Conservation (phyloP, 495 filamentous ascomycete genomes). For the Penicillium nucicola region DNA sequence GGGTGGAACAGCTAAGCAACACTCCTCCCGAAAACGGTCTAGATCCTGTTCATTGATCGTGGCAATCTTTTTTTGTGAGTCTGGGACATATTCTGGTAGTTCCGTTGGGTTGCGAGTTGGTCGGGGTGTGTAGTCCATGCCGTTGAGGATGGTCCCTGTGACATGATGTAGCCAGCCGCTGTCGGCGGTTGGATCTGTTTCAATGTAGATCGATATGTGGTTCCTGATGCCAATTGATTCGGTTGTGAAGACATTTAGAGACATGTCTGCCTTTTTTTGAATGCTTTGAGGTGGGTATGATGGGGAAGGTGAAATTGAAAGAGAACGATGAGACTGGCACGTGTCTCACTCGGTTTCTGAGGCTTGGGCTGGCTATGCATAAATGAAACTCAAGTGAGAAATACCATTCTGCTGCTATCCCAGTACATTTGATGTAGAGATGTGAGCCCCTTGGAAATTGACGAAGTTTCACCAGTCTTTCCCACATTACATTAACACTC, state of each 20-base stretch:
- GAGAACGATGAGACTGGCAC: too few species aligned
- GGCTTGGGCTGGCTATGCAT: too few species aligned
- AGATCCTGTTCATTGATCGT: conserved; percentile 6
- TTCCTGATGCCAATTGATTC: conserved; percentile 7
- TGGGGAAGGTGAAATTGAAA: too few species aligned
- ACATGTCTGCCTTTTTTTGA: background rate
- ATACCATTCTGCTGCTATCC: too few species aligned
- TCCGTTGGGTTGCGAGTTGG: conserved; percentile 1
- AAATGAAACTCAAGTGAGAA: too few species aligned
- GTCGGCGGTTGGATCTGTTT: conserved; percentile 4
- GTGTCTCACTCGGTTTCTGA: too few species aligned
- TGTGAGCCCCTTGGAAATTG: too few species aligned
- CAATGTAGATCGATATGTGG: conserved; percentile 11
- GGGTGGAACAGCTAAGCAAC: background rate
- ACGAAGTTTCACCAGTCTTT: too few species aligned
- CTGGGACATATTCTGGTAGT: conserved; percentile 1
- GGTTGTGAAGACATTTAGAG: conserved; percentile 3
- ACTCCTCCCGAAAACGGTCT: background rate
- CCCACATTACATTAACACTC: too few species aligned
- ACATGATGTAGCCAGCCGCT: conserved; percentile 7
- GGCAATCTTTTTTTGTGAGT: conserved; percentile 4
- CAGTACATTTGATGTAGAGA: too few species aligned
- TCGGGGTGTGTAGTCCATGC: conserved; percentile 6
- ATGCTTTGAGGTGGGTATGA: too few species aligned
- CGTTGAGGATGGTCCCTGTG: conserved; percentile 9